Evolutionary conservation across 164 flowering plant species (phyloP), one percentile per base, ranked within the genome.

Genomic region (Liquidambar formosana): DNA sequence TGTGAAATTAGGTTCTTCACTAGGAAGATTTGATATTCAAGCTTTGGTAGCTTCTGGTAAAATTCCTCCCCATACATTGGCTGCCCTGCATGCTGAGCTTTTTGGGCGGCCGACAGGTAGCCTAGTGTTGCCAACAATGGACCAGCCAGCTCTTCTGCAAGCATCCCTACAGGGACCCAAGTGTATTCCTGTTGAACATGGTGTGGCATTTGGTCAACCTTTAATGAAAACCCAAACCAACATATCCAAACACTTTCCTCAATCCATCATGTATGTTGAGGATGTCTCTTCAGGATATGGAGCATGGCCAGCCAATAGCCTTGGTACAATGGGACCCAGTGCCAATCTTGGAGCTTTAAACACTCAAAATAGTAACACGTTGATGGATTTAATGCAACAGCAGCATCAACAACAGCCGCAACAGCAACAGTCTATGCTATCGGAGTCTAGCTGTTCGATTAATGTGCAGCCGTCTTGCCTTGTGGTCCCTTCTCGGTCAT

Each of bases 11-110:
- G 81, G 83, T 68, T 71, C 96, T 66, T 69, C 96, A 19, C 71
- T 84, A 18, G 87, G 89, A 51, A 77, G 87, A 72, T 78, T 83
- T 77, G 94, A 86, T 71, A 76, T 89, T 51, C 92, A 86, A 75
- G 84, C 92, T 33, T 78, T 88, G 83, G 92, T 89, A 52, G 89
- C 90, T 25, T 88, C 92, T 70, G 92, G 92, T 15, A 91, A 91
- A 66, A 85, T 91, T 77, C 84, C 91, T 58, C 86, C 87, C 15
- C 90, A 86, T 49, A 86, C 94, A 58, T 77, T 92, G 62, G 87
- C 93, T 64, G 91, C 87, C 10, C 68, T 92, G 71, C 94, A 89
- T 26, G 84, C 91, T 63, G 94, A 89, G 77, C 85, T 91, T 75
- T 65, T 86, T 41, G 89, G 90, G 67, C 86, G 82, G 67, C 86